phyloP scores from a whole-genome alignment of 176 grass and related monocot genomes.

The Avena eriantha region DNA sequence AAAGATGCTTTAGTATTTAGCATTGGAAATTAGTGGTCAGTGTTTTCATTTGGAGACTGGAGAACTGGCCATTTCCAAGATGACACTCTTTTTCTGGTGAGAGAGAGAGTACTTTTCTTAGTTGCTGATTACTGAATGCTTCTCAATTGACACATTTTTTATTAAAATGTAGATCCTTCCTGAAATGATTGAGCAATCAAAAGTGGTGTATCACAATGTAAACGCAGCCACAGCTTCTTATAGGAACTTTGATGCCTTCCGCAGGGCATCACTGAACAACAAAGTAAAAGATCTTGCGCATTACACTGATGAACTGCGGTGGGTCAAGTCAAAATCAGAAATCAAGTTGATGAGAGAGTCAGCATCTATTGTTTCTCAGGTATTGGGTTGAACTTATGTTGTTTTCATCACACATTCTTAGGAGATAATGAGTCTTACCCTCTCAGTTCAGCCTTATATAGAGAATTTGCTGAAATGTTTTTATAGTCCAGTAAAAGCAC shows the following conservation, averaged over 20 bases:
- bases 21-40: background rate
- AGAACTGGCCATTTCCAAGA: background rate
- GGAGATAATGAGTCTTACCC: background rate
- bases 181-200: conserved; percentile 72
- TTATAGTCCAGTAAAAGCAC: conserved; percentile 29
- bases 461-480: conserved; percentile 2
- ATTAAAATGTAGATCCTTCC: conserved; percentile 69
- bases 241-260: conserved; percentile 74
- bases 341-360: conserved; percentile 86
- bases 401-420: background rate
- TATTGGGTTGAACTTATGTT: conserved; percentile 46
- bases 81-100: no score
- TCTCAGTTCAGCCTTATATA: conserved; percentile 25
- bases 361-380: conserved; percentile 92
- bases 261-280: conserved; percentile 58
- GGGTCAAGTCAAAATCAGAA: conserved; percentile 88
- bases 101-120: conserved; percentile 17
- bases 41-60: background rate
- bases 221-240: conserved; percentile 71
- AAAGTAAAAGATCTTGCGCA: conserved; percentile 73
- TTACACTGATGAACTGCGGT: conserved; percentile 84
- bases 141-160: conserved; percentile 22
- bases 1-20: background rate
- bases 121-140: conserved; percentile 30
- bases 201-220: conserved; percentile 78